Evolutionary conservation across 2,329 filamentous ascomycete genomes (phyloP), one percentile per base, ranked within the genome.

Genomic region (Epichloe gansuensis): DNA sequence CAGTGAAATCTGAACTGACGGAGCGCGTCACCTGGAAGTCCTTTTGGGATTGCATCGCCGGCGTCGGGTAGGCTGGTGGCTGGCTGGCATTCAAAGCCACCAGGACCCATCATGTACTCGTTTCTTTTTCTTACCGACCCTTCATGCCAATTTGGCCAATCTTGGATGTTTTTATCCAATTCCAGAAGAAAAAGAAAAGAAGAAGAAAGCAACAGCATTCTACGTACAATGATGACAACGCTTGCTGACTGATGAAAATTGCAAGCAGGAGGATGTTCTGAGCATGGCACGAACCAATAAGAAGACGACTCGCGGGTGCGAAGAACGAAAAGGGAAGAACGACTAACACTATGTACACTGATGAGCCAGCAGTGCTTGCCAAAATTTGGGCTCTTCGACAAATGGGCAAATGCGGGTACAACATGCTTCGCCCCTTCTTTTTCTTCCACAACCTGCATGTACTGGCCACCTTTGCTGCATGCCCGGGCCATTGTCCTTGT

Each of bases 361-460:
- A 23, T 9, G 13, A 48, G 35, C 13, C 35, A n/a, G 23, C 9
- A 31, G 43, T n/a, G 35, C 21, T 38, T 39, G n/a, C 35, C 13
- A 17, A n/a, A 41, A 48, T n/a, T 28, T 31, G 23, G 35, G 9
- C 31, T 11, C 9, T 8, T 31, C 31, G 9, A 4, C 9, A 31
- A 31, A 3, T 35, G 9, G 4, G 15, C 11, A 13, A 15, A 31
- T 28, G 11, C 15, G 25, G 46, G 5, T 23, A 15, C 46, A 39
- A 48, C 21, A 21, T 28, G 47, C 47, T 31, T 41, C 38, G 47
- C 47, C 42, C 37, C 47, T 49, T 49, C 38, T 39, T 39, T 21
- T 48, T 48, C 35, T 39, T 38, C 21, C 13, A 46, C 46, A 49
- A 41, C 42, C 39, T 46, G 51, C 51, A 52, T 42, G 41, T 35